Conservation (phyloP, 179 eudicot genomes). For the Camellia oleifera region DNA sequence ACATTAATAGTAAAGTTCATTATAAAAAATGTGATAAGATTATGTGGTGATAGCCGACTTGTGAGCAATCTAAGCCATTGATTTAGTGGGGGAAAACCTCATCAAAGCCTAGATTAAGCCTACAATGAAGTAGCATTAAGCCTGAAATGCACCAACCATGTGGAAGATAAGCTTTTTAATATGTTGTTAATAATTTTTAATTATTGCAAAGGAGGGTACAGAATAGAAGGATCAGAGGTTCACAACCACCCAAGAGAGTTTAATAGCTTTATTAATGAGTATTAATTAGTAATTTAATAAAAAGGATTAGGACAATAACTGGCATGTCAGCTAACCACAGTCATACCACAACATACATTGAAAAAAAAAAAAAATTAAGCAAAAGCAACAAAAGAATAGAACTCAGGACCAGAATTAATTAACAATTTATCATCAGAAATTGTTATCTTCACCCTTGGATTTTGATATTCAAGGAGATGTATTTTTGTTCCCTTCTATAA, state of each 20-base stretch:
- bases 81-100: neutral
- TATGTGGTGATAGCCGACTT: neutral
- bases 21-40: neutral
- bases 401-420: slow-evolving; percentile 6
- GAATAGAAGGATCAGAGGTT: slow-evolving; percentile 33
- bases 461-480: neutral
- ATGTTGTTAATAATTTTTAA: neutral
- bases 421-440: neutral
- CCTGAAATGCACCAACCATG: slow-evolving; percentile 12
- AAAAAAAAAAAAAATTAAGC: neutral
- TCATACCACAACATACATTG: slow-evolving; percentile 7
- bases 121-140: neutral
- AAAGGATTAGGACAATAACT: slow-evolving; percentile 38
- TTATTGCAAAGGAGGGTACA: slow-evolving; percentile 20
- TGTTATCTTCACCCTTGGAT: slow-evolving; percentile 1
- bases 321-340: slow-evolving; percentile 42
- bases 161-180: slow-evolving; percentile 9
- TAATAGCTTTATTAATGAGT: slow-evolving; percentile 3
- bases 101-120: slow-evolving; percentile 3
- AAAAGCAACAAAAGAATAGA: slow-evolving; percentile 17
- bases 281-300: slow-evolving; percentile 7
- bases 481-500: neutral
- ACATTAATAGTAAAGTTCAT: neutral
- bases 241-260: slow-evolving; percentile 32
- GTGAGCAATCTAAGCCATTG: slow-evolving; percentile 20